Percentiles rank a stretch among this genome's conserved stretches.
These are phyloP conservation scores for Saussurea involucrata DNA, from an alignment of 129 eudicot species.

Conservation along the genomic window DNA sequence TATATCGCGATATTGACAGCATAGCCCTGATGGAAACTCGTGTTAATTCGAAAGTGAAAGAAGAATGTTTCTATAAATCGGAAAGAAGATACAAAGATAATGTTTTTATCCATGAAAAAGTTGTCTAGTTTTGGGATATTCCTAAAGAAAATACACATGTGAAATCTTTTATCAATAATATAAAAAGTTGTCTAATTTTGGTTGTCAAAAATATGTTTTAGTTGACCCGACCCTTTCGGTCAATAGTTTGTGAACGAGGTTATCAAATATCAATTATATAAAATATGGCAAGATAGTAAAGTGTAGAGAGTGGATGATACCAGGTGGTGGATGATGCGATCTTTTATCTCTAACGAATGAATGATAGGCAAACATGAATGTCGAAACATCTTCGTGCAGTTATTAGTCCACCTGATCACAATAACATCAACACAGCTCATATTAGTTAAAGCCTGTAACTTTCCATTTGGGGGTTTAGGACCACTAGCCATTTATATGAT, in stretches of 20 bases:
- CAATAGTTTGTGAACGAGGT: background rate
- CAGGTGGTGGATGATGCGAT: background rate
- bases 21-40: slow-evolving; percentile 19
- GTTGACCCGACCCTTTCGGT: background rate
- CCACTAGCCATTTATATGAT: slow-evolving; percentile 19
- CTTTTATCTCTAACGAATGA: background rate
- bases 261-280: background rate
- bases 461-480: slow-evolving; percentile 19
- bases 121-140: background rate
- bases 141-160: background rate
- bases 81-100: slow-evolving; percentile 7
- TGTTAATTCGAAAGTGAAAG: slow-evolving; percentile 22
- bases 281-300: background rate
- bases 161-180: background rate
- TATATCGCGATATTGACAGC: too few species aligned
- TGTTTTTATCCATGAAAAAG: background rate
- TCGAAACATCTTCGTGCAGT: background rate
- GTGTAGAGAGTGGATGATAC: slow-evolving; percentile 4
- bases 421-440: slow-evolving; percentile 29
- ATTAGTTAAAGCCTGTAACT: slow-evolving; percentile 31
- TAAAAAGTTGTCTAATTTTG: too few species aligned
- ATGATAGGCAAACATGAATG: background rate
- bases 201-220: too few species aligned
- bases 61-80: slow-evolving; percentile 1
- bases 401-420: background rate